Evolutionary conservation across 495 filamentous ascomycete species (phyloP), one percentile per base, ranked within the genome.

Genomic region (Cladorrhinum samala): DNA sequence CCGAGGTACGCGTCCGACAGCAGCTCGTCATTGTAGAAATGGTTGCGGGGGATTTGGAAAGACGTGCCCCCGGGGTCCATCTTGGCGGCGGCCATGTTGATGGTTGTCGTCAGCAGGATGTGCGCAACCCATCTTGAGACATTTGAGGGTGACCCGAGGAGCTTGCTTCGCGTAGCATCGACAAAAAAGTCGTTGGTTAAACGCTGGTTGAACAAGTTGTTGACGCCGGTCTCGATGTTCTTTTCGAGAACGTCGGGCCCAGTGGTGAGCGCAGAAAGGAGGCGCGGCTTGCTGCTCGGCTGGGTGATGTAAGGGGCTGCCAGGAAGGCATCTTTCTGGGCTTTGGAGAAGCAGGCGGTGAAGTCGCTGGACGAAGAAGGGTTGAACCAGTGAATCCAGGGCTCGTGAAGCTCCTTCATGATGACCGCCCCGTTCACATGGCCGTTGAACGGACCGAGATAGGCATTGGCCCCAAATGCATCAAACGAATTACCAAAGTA

Each of bases 351-450:
- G 30, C 47, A 50, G 6, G 24, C 27, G 27, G 27, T 21, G 17
- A 50, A 50, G 27, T 37, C 36, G 19, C 14, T 27, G 39, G 8
- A 4, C n/a, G 39, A 41, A 5, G 47, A 50, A 19, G 27, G 24
- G 47, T 40, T 40, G 33, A 18, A 40, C 47, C 47, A 50, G 33
- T 50, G 47, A 27, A 50, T 50, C 47, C 47, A 50, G 6, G 47
- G 47, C 33, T 50, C 47, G 33, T 39, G 47, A 20, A 50, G 47
- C 33, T 50, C 47, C 16, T 50, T 50, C 47, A 50, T 50, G 17
- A 50, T 39, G 33, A 40, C 19, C 9, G 47, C 24, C 16, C 47
- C 47, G 27, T 50, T 50, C 3, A 50, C 47, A 38, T 50, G 47
- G 47, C 47, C 47, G 19, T 50, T 50, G 36, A 50, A 50, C 8